Evolutionary conservation across 2,329 filamentous ascomycete species (phyloP), one percentile per base, ranked within the genome.

Genomic region (Colletotrichum higginsianum): DNA sequence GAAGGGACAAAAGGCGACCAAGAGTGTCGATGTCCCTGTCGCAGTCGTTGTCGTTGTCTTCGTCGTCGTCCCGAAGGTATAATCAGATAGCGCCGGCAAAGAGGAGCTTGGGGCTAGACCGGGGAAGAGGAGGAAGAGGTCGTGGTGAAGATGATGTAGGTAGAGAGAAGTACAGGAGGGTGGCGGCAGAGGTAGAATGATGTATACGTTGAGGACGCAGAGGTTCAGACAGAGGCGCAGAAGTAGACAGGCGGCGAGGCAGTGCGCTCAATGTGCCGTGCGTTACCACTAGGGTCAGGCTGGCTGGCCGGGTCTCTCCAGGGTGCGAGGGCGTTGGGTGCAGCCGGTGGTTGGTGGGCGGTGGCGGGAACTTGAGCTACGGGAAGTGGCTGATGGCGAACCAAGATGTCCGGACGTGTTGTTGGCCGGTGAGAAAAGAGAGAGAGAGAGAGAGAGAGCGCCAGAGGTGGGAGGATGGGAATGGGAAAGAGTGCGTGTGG

Each of bases 301-400:
- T n/a, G 21, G 61, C 35, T 23, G 26, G 50, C 40, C 55, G 61
- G 38, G 9, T 38, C 18, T 12, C 30, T 12, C 52, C 18, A 18
- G 50, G 50, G 35, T 47, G 58, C 7, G 35, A 46, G 68, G 38
- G 64, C 35, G 67, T 57, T 44, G 68, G 65, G 65, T 71, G 46
- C 65, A 71, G 68, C 58, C n/a, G 65, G 65, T 38, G 35, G 35
- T 38, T 38, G 35, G 35, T 38, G 35, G 35, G 35, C 9, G 35
- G 35, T 38, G 35, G 35, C 35, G 35, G 64, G 11, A 57, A 47
- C 64, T 68, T 21, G 46, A 46, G 52, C 49, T 65, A 62, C 65
- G 46, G 46, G 49, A 44, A 35, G 44, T 21, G 52, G 38, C 40
- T 30, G 60, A 62, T n/a, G 49, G 49, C 58, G 55, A 57, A 65